Conservation (phyloP, 2,329 filamentous ascomycete species). For the Talaromyces rugulosus region DNA sequence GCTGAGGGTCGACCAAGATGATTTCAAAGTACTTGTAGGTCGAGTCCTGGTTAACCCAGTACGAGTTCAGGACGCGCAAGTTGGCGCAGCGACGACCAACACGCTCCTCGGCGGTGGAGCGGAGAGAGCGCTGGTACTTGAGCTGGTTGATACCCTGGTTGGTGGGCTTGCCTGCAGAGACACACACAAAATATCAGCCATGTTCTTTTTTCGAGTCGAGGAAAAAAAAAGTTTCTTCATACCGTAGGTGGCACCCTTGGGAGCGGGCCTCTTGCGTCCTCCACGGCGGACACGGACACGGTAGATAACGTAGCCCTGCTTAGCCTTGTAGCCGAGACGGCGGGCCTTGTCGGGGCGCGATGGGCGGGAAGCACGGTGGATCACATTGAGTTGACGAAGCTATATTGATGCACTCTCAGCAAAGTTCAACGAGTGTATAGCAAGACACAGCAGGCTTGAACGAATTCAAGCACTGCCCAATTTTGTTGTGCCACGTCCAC, state of each 20-base stretch:
- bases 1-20: slow-evolving; percentile 98
- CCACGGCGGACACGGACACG: slow-evolving; percentile 96
- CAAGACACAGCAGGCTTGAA: slow-evolving; percentile 54
- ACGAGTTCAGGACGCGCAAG: slow-evolving; percentile 98
- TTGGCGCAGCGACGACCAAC: slow-evolving; percentile 98
- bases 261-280: slow-evolving; percentile 94
- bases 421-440: slow-evolving; percentile 99
- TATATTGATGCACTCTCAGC: slow-evolving; percentile 99
- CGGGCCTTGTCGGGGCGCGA: slow-evolving; percentile 99
- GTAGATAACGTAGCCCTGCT: slow-evolving; percentile 99
- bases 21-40: slow-evolving; percentile 99
- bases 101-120: slow-evolving; percentile 98
- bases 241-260: slow-evolving; percentile 99
- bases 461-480: slow-evolving; percentile 18
- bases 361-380: slow-evolving; percentile 97
- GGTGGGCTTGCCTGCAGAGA: slow-evolving; percentile 85
- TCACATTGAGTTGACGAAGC: slow-evolving; percentile 99
- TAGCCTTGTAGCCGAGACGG: slow-evolving; percentile 99
- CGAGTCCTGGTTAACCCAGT: slow-evolving; percentile 99
- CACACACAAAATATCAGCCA: slow-evolving; percentile 21
- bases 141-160: slow-evolving; percentile 99
- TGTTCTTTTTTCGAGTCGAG: neutral
- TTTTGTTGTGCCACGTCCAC: slow-evolving; percentile 42
- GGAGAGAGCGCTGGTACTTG: slow-evolving; percentile 99
- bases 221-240: slow-evolving; percentile 34